Evolutionary conservation across 2,329 filamentous ascomycete species (phyloP).

Genomic region (Nectriaceae sp.): DNA sequence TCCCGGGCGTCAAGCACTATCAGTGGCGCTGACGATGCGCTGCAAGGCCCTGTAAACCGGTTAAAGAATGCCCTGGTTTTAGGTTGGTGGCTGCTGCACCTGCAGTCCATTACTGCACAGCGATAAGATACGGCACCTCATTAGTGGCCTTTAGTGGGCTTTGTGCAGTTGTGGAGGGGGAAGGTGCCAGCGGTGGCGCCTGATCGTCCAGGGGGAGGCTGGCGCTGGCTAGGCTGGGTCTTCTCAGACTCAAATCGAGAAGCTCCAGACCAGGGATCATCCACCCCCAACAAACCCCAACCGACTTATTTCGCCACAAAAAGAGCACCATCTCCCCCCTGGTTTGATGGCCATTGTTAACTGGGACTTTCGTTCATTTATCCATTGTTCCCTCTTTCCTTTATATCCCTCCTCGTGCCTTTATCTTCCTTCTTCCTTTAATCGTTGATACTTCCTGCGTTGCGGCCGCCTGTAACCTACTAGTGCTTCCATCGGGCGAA

Average conservation of each 20-base stretch:
- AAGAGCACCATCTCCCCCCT: constrained; percentile 22
- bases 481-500: background rate
- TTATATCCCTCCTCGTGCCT: too few relatives aligned
- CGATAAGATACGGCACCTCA: constrained; percentile 21
- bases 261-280: constrained; percentile 6
- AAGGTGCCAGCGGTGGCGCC: constrained; percentile 7
- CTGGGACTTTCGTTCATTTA: constrained; percentile 26
- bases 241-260: constrained; percentile 12
- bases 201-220: background rate
- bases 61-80: background rate
- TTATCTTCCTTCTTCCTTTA: constrained; percentile 7
- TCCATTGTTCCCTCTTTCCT: constrained; percentile 3
- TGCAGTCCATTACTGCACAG: background rate
- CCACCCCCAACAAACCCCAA: constrained; percentile 15
- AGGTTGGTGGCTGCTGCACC: constrained; percentile 10
- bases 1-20: background rate
- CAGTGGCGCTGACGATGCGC: background rate
- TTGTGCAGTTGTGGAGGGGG: background rate
- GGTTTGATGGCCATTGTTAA: constrained; percentile 18
- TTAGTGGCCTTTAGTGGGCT: constrained; percentile 11
- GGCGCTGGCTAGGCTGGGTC: background rate
- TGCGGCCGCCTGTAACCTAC: background rate
- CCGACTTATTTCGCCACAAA: constrained; percentile 26
- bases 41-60: background rate
- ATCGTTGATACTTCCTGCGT: constrained; percentile 1